Evolutionary conservation across 2,329 filamentous ascomycete species (phyloP).

Genomic region (Zymoseptoria passerinii): DNA sequence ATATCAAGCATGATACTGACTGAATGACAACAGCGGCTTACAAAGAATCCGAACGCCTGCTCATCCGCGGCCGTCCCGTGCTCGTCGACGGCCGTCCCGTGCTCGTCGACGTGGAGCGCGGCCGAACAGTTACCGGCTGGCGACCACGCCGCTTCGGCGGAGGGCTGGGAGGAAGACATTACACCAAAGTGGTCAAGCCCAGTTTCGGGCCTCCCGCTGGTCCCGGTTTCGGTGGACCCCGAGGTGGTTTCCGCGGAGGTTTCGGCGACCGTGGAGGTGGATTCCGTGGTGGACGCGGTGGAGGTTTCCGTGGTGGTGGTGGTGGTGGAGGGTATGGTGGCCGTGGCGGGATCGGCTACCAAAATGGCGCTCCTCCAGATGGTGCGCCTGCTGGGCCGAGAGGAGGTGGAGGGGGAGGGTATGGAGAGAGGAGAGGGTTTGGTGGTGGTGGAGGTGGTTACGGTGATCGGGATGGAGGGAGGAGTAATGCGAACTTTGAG

Average conservation of each 20-base stretch:
- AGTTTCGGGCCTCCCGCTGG: slow-evolving; percentile 47
- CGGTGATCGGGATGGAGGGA: slow-evolving; percentile 38
- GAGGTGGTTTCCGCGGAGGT: slow-evolving; percentile 48
- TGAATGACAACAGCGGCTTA: slow-evolving; percentile 66
- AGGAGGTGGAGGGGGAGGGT: slow-evolving; percentile 26
- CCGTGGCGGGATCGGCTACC: slow-evolving; percentile 32
- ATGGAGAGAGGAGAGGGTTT: slow-evolving; percentile 28
- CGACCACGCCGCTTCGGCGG: slow-evolving; percentile 84
- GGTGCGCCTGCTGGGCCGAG: slow-evolving; percentile 43
- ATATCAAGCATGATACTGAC: slow-evolving; percentile 31
- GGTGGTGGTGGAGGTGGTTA: slow-evolving; percentile 28
- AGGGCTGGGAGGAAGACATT: slow-evolving; percentile 83
- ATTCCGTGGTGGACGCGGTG: slow-evolving; percentile 44
- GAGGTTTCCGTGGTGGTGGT: slow-evolving; percentile 38
- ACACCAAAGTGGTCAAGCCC: slow-evolving; percentile 69
- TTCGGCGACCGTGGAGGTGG: slow-evolving; percentile 45
- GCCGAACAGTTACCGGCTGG: slow-evolving; percentile 90
- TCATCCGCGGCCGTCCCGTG: slow-evolving; percentile 84
- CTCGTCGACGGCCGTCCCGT: slow-evolving; percentile 89
- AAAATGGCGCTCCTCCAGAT: slow-evolving; percentile 34
- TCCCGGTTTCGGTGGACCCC: slow-evolving; percentile 37
- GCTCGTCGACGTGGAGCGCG: slow-evolving; percentile 91
- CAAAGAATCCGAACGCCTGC: slow-evolving; percentile 77
- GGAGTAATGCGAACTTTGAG: slow-evolving; percentile 74
- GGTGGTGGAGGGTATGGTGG: slow-evolving; percentile 33